Conservation (phyloP, 805 yeast species). For the Scheffersomyces ergatensis region DNA sequence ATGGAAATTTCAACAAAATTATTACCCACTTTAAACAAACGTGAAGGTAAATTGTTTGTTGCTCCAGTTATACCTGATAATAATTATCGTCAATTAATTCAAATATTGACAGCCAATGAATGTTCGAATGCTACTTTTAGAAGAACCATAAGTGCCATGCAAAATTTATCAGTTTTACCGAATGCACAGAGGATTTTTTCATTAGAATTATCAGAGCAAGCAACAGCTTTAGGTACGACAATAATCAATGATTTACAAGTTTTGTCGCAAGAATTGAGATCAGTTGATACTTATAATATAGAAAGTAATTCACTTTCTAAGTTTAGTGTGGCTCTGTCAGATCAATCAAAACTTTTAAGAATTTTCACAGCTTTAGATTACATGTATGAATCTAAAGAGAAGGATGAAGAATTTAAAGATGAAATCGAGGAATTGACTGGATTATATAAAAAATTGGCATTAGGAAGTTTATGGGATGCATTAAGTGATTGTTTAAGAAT, state of each 20-base stretch:
- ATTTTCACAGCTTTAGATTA: conserved; percentile 86
- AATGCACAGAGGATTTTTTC: conserved; percentile 67
- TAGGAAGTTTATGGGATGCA: conserved; percentile 84
- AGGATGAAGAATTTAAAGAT: conserved; percentile 12
- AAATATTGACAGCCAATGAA: conserved; percentile 73
- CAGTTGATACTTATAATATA: conserved; percentile 36
- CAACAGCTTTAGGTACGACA: conserved; percentile 54
- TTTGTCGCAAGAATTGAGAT: conserved; percentile 45
- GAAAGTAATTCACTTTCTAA: conserved; percentile 56
- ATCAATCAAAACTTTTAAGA: conserved; percentile 84
- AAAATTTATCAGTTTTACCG: conserved; percentile 61
- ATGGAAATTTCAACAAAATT: conserved; percentile 79
- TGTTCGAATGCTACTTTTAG: conserved; percentile 84
- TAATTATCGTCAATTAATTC: conserved; percentile 60
- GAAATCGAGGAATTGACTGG: conserved; percentile 50
- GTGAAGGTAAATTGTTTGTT: conserved; percentile 17
- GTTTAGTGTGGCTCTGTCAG: conserved; percentile 78
- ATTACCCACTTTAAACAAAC: conserved; percentile 43
- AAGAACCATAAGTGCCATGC: conserved; percentile 78
- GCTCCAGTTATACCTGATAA: conserved; percentile 65
- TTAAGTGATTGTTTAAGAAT: conserved; percentile 68
- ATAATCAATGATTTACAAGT: conserved; percentile 54
- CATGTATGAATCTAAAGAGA: conserved; percentile 52
- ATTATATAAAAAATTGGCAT: conserved; percentile 63
- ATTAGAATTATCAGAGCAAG: conserved; percentile 60